Percentiles rank a stretch among this genome's conserved stretches.
Conservation (phyloP, 306 rosid species). For the Cicer yamashitae region DNA sequence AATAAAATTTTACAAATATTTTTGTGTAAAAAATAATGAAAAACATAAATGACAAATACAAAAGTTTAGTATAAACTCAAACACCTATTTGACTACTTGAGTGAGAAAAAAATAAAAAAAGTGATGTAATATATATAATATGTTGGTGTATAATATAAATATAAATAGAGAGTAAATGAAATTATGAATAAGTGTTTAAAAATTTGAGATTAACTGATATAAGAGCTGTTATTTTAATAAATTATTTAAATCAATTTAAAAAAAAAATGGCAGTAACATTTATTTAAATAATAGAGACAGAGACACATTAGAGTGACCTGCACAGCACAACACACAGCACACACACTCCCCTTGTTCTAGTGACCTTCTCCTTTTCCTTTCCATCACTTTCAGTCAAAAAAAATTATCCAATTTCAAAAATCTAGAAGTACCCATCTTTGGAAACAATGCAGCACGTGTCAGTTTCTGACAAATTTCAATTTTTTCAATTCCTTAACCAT, state of each 20-base stretch:
- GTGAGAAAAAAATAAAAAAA: no score
- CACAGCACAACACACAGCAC: no score
- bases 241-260: no score
- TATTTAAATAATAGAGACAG: neutral
- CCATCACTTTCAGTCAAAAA: conserved; percentile 46
- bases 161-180: neutral
- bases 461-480: neutral
- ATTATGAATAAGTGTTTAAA: neutral
- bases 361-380: conserved; percentile 42
- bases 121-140: no score
- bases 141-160: neutral
- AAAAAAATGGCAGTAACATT: no score
- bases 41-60: no score
- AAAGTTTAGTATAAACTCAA: no score
- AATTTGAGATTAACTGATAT: no score
- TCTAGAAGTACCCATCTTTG: neutral
- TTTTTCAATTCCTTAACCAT: conserved; percentile 40
- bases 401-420: conserved; percentile 35
- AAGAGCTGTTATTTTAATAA: no score
- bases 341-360: conserved; percentile 16
- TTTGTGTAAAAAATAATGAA: no score
- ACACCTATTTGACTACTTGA: no score
- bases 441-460: conserved; percentile 39
- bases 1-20: no score
- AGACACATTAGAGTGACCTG: neutral